Evolutionary conservation across 2,329 filamentous ascomycete genomes (phyloP), one percentile per base, ranked within the genome.

Genomic region (Scytalidium sp.): DNA sequence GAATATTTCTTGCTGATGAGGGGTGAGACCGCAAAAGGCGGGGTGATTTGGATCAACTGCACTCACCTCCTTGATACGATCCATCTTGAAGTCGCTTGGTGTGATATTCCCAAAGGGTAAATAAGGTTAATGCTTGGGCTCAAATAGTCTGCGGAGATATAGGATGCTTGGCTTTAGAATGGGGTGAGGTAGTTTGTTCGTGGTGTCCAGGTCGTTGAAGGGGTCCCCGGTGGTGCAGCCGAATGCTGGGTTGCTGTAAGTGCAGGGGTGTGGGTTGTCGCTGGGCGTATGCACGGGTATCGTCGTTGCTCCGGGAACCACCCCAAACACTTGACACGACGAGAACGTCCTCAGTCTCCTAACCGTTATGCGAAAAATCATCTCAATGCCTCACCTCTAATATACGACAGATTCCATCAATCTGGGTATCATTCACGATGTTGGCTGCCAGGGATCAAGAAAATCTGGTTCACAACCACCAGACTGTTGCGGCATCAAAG

Each of bases 1-100:
- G 25, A 23, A 46, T 22, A 43, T 42, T 45, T 44, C 22, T 41
- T 43, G 19, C 41, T 29, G 39, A 27, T 41, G 44, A 46, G 32
- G 32, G 32, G 32, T 36, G 32, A 36, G 32, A 46, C 41, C 67
- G 53, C 56, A 54, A 54, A 63, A 64, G 55, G 62, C 60, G 61
- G 64, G 60, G 65, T 62, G 56, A 41, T 51, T 45, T 43, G 51
- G 50, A 50, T 53, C 50, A 49, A 57, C 48, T 36, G 51, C 59
- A 80, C 86, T 79, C 73, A 92, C 88, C 81, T 91, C 86, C 85
- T 90, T 92, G 73, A 94, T 92, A 74, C 87, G 87, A 74, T 94
- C 89, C 89, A 93, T 93, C 67, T 67, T 80, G 70, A 62, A 50
- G 32, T 43, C 45, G 39, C 9, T 22, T 46, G 20, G n/a, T 43